Base-by-base conservation (phyloP, 352 stramenopile species). In the Phytopythium sindhum region DNA sequence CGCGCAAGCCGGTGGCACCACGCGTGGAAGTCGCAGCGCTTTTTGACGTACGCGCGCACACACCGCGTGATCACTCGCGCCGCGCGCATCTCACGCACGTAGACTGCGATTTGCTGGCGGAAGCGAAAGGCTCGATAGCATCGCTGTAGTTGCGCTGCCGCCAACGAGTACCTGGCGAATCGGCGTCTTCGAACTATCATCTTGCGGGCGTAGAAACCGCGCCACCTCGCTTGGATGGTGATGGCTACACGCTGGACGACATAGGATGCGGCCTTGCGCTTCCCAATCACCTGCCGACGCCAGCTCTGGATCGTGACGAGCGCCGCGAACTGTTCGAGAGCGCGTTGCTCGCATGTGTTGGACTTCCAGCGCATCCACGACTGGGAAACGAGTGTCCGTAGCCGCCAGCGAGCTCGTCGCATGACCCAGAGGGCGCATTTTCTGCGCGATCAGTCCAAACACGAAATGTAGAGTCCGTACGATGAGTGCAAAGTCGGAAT, bases 261-360 rank as follows among this genome's bases (percentile, higher is more conserved):
- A 45, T 78, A 68, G 2, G 54, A 61, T 5, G 60, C 59, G 2
- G 67, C 70, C 12, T 55, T 39, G 10, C 44, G 64, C 54, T 70
- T 84, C 0, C 67, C 76, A 26, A 73, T 57, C 17, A 75, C 12
- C 12, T 67, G 58, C 12, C 77, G 71, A 23, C 71, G 42, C 69
- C 79, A 89, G n/a, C 77, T 88, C 65, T 91, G 81, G 47, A 93
- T 72, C 1, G 67, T 72, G 15, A 80, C 44, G 19, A 68, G 44
- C n/a, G 75, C 79, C 23, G 80, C 84, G 15, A 88, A 60, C 2
- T 37, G 15, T 60, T 91, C 84, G 17, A 73, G 41, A 0, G 80
- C 67, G 2, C 31, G 67, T 47, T 89, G 60, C 17, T 79, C 54
- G 14, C 37, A 19, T 0, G 61, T 33, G 17, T 52, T 24, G 11